Conservation (phyloP, 2,329 filamentous ascomycete species). For the Diaporthe eres region DNA sequence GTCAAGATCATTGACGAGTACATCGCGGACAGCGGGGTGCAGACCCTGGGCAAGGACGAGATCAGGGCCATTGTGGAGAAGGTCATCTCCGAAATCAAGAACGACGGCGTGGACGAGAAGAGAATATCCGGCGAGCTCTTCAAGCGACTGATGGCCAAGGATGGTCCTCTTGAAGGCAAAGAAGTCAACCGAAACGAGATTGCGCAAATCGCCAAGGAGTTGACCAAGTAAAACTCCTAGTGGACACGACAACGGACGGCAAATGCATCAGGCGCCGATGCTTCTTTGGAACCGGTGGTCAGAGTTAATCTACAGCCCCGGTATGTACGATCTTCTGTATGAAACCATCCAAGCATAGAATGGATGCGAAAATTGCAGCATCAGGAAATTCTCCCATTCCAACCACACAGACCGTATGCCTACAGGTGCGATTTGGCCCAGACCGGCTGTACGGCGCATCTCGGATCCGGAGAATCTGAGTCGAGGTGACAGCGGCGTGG, state of each 20-base stretch:
- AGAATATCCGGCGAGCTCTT: constrained; percentile 72
- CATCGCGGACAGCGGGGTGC: constrained; percentile 69
- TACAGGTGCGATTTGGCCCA: not conserved
- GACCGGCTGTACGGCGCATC: not conserved
- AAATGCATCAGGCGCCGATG: not conserved
- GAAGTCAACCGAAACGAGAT: constrained; percentile 74
- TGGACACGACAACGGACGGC: not conserved
- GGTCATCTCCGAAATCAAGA: constrained; percentile 65
- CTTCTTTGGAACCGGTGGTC: not conserved
- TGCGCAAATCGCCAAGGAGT: constrained; percentile 72
- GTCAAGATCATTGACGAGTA: constrained; percentile 77
- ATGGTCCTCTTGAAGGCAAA: constrained; percentile 71
- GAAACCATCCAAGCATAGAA: constrained; percentile 10
- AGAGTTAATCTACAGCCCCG: not conserved
- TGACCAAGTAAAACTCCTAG: constrained; percentile 41
- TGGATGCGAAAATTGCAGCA: not conserved
- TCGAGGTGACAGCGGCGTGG: not conserved
- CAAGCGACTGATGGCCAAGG: constrained; percentile 69
- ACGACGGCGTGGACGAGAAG: constrained; percentile 61
- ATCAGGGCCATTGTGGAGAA: constrained; percentile 67
- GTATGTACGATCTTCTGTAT: constrained; percentile 37
- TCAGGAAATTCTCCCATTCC: constrained; percentile 23
- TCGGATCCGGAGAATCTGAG: not conserved
- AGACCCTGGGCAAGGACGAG: constrained; percentile 71
- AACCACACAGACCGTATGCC: not conserved